Evolutionary conservation across 192 early-diverging fungal genomes (phyloP).

Genomic region (Coemansia sp.): DNA sequence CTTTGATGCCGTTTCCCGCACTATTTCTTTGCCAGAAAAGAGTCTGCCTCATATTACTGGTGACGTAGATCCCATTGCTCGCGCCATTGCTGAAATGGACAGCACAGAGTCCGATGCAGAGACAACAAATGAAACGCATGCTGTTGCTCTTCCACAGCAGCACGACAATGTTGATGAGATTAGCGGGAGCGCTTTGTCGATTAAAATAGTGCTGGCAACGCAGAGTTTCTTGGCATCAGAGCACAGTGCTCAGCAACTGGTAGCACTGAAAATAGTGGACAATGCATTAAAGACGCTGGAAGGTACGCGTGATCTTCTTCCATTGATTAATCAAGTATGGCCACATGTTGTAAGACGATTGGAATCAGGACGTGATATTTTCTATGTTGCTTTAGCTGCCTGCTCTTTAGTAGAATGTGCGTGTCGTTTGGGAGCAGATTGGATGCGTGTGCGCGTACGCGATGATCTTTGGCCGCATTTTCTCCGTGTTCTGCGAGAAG

Average conservation of each 20-base stretch:
- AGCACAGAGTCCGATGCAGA: neutral
- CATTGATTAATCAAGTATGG: constrained; percentile 47
- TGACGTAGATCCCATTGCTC: constrained; percentile 27
- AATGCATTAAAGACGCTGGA: constrained; percentile 28
- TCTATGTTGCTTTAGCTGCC: constrained; percentile 33
- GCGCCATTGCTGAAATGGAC: constrained; percentile 26
- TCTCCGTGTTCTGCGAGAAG: constrained; percentile 3
- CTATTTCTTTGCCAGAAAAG: neutral
- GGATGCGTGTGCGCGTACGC: constrained; percentile 44
- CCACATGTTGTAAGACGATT: constrained; percentile 30
- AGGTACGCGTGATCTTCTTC: constrained; percentile 32
- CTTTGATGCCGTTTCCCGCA: constrained; percentile 6
- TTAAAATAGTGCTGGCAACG: constrained; percentile 35
- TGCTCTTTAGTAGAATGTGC: constrained; percentile 41
- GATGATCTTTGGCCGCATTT: constrained; percentile 47
- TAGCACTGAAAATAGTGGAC: constrained; percentile 45
- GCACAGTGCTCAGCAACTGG: constrained; percentile 30
- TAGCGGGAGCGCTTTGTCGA: constrained; percentile 32
- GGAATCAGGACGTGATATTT: constrained; percentile 13
- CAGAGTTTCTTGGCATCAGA: constrained; percentile 30
- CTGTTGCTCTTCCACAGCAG: neutral
- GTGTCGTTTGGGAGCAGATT: constrained; percentile 26
- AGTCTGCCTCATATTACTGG: neutral
- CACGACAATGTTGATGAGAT: neutral
- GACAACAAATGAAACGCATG: neutral